Evolutionary conservation across 805 yeast species (phyloP).

Genomic region (Wickerhamomyces chaumierensis): DNA sequence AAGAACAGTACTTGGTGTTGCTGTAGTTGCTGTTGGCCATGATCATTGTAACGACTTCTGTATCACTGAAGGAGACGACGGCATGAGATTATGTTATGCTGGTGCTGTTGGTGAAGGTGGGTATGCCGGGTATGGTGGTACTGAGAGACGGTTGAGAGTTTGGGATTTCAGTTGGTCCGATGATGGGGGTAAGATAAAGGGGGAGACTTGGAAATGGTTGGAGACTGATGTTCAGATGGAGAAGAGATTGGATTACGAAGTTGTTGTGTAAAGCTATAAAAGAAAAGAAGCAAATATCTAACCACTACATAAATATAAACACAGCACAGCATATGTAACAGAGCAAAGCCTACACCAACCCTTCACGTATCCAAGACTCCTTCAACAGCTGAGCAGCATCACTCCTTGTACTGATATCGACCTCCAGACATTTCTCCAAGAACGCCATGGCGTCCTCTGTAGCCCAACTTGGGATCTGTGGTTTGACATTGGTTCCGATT

Average conservation of each 20-base stretch:
- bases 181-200: conserved; percentile 4
- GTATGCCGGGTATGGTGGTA: conserved; percentile 87
- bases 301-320: too few species aligned
- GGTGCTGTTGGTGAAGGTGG: conserved; percentile 96
- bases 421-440: conserved; percentile 52
- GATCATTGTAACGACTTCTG: conserved; percentile 95
- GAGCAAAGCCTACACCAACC: too few species aligned
- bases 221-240: conserved; percentile 37
- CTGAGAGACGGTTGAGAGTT: conserved; percentile 65
- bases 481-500: conserved; percentile 78
- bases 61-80: conserved; percentile 22
- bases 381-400: conserved; percentile 57
- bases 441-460: conserved; percentile 61
- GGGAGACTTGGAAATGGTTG: conserved; percentile 61
- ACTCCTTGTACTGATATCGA: conserved; percentile 67
- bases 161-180: conserved; percentile 50
- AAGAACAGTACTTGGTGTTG: conserved; percentile 60
- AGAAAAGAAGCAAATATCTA: too few species aligned
- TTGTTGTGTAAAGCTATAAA: conserved; percentile 23
- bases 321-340: too few species aligned
- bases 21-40: conserved; percentile 77
- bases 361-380: conserved; percentile 22
- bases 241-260: conserved; percentile 28
- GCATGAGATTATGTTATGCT: conserved; percentile 84
- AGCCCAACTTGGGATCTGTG: conserved; percentile 67